phyloP scores from a whole-genome alignment of 2,329 filamentous ascomycete species.

The Arthrobotrys iridis region DNA sequence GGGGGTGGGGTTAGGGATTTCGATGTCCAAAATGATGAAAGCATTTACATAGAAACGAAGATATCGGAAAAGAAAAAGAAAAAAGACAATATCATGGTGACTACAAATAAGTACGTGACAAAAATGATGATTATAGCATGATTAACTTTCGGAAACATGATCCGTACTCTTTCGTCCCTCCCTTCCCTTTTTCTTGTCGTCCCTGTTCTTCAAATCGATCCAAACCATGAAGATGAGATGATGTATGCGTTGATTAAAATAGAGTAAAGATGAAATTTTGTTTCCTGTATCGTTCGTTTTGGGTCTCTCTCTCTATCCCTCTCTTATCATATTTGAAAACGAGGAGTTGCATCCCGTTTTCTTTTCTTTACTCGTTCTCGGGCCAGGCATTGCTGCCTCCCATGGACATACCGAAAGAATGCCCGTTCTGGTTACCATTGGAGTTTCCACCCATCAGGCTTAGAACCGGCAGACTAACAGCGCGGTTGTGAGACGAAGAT shows the following conservation, averaged over 20 bases:
- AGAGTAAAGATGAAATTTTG: conserved; percentile 17
- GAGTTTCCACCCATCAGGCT: conserved; percentile 69
- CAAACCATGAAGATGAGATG: conserved; percentile 3
- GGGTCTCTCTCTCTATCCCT: conserved; percentile 4
- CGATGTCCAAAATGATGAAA: conserved; percentile 21
- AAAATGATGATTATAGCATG: conserved; percentile 50
- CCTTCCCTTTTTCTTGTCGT: conserved; percentile 32
- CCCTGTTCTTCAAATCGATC: conserved; percentile 24
- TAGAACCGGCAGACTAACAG: conserved; percentile 84
- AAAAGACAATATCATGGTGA: conserved; percentile 29
- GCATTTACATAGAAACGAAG: conserved; percentile 54
- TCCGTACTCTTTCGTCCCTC: conserved; percentile 37
- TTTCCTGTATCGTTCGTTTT: conserved; percentile 51
- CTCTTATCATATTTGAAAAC: conserved; percentile 5
- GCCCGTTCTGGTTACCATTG: conserved; percentile 68
- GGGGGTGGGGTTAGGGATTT: background rate
- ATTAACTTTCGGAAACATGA: conserved; percentile 46
- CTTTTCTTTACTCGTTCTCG: conserved; percentile 51
- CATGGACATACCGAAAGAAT: conserved; percentile 62
- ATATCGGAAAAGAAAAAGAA: conserved; percentile 2
- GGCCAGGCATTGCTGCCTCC: conserved; percentile 45
- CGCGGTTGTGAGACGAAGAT: conserved; percentile 73
- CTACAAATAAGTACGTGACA: conserved; percentile 45
- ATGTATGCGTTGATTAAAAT: conserved; percentile 35
- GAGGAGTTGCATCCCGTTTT: background rate